Evolutionary conservation across 306 rosid species (phyloP).

Genomic region (Cucumis cinereus): DNA sequence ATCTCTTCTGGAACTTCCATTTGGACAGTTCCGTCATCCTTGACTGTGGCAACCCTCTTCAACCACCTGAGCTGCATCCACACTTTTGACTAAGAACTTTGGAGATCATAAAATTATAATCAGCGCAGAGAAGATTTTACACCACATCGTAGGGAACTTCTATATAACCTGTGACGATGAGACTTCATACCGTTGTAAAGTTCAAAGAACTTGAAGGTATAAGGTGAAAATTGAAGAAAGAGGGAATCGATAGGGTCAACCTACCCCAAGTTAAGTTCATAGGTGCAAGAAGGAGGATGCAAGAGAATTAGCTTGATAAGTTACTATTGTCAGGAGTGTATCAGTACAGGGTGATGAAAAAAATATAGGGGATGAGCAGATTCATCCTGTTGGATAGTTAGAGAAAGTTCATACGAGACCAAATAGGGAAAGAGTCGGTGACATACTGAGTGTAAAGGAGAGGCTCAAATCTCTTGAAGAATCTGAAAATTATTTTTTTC

Average conservation of each 20-base stretch:
- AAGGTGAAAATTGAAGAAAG: background rate
- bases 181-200: background rate
- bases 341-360: background rate
- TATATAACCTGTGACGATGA: background rate
- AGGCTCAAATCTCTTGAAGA: background rate
- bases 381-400: background rate
- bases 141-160: background rate
- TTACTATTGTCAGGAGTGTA: background rate
- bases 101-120: background rate
- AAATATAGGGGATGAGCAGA: background rate
- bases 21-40: conserved; percentile 61
- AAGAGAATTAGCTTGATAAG: background rate
- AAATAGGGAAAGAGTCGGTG: background rate
- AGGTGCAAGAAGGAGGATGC: background rate
- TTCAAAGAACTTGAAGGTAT: background rate
- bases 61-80: conserved; percentile 45
- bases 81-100: background rate
- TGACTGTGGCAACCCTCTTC: conserved; percentile 33
- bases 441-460: background rate
- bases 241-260: background rate
- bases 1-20: conserved; percentile 50
- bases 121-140: background rate
- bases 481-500: background rate
- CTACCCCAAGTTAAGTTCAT: background rate
- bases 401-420: background rate